Base-by-base conservation (phyloP, 2,329 filamentous ascomycete species). In the Sarocladium oryzae region DNA sequence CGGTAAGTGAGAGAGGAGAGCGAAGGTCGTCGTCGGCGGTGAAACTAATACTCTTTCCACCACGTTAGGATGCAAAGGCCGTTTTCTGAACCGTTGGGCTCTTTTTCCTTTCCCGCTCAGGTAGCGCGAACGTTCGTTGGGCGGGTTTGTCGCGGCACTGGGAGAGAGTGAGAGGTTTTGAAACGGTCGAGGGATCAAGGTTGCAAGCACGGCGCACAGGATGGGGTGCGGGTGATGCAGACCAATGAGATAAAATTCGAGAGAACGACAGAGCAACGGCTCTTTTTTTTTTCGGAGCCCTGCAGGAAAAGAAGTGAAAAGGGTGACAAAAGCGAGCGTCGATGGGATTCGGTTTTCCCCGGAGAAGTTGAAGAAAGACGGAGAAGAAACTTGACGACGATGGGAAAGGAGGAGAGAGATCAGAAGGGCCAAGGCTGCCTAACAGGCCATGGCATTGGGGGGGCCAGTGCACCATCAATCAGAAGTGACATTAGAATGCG, bases 241-340 rank as follows among this genome's bases (percentile, higher is more conserved):
- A 13, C 28, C 28, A 13, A 7, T 30, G 13, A 13, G 7, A 30
- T 30, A 18, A n/a, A 48, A n/a, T n/a, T n/a, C n/a, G n/a, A n/a
- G 28, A 24, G 43, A 48, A 20, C 18, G 43, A 48, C 43, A 10
- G 10, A 26, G 43, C 43, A 7, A 10, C 26, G n/a, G n/a, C n/a
- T n/a, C n/a, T n/a, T n/a, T n/a, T n/a, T n/a, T n/a, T n/a, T n/a
- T n/a, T n/a, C n/a, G n/a, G 21, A 18, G 43, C 4, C 26, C 15
- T 13, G 8, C 6, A n/a, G 10, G 33, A 30, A 4, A 11, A 20
- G n/a, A 48, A 33, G 20, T 26, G 16, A 48, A 48, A 26, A 5
- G 4, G 28, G n/a, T n/a, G n/a, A n/a, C n/a, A 48, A 24, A 48
- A 48, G 43, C 28, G 43, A 48, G 43, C 21, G 43, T 48, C 43